Evolutionary conservation across 1,284 basidiomycete species (phyloP).

Genomic region (Ceratobasidium sp.): DNA sequence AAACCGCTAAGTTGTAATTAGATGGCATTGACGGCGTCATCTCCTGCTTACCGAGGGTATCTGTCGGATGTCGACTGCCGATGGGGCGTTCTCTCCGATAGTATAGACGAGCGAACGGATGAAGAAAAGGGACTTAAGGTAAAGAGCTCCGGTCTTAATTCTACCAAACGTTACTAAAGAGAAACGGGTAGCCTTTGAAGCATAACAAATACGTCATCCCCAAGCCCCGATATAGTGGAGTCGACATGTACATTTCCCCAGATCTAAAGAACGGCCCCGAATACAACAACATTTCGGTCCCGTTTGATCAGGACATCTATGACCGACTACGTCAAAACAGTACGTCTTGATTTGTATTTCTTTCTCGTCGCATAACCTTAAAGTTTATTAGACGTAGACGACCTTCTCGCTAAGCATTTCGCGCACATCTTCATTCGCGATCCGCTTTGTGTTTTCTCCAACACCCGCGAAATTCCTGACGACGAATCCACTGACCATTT

Average conservation of each 20-base stretch:
- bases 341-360: slow-evolving; percentile 57
- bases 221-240: slow-evolving; percentile 96
- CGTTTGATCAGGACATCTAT: slow-evolving; percentile 82
- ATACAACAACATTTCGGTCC: slow-evolving; percentile 91
- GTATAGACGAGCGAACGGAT: slow-evolving; percentile 96
- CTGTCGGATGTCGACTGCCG: slow-evolving; percentile 97
- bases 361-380: slow-evolving; percentile 12
- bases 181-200: slow-evolving; percentile 78
- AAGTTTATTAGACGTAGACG: slow-evolving; percentile 79
- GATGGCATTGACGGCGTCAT: slow-evolving; percentile 94
- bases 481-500: slow-evolving; percentile 51
- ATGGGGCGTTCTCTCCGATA: slow-evolving; percentile 98
- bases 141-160: slow-evolving; percentile 44
- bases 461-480: slow-evolving; percentile 94
- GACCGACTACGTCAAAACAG: slow-evolving; percentile 79
- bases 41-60: slow-evolving; percentile 93
- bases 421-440: slow-evolving; percentile 98
- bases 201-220: slow-evolving; percentile 83
- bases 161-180: not conserved
- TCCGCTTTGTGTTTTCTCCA: slow-evolving; percentile 93
- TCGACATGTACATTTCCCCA: slow-evolving; percentile 89
- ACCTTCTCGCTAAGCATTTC: slow-evolving; percentile 89
- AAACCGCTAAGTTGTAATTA: slow-evolving; percentile 56
- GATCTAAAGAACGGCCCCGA: slow-evolving; percentile 88
- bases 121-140: slow-evolving; percentile 92